These are phyloP conservation scores for Exophiala mesophila DNA, from an alignment of 2,329 filamentous ascomycete species.

Conservation along the genomic window DNA sequence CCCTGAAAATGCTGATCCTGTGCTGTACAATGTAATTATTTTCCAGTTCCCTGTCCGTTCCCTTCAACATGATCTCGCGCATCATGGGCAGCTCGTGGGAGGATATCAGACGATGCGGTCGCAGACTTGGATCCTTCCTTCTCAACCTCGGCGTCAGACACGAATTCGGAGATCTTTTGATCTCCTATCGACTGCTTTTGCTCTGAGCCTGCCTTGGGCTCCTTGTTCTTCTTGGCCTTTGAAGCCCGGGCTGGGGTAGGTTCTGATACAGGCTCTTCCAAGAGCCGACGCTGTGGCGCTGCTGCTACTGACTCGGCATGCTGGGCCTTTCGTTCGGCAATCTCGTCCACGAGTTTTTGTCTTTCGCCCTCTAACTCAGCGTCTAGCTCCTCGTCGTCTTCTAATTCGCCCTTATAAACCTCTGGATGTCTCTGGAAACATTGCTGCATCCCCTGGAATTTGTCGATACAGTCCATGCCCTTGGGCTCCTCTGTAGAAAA, in stretches of 20 bases:
- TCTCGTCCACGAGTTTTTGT: slow-evolving; percentile 25
- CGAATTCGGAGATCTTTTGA: slow-evolving; percentile 4
- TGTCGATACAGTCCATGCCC: slow-evolving; percentile 95
- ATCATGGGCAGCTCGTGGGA: slow-evolving; percentile 50
- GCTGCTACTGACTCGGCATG: slow-evolving; percentile 7
- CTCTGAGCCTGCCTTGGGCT: not conserved
- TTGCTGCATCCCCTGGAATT: slow-evolving; percentile 96
- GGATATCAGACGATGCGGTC: slow-evolving; percentile 39
- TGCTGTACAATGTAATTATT: slow-evolving; percentile 13
- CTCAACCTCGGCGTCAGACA: not conserved
- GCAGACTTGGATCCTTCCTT: slow-evolving; percentile 4
- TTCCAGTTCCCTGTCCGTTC: slow-evolving; percentile 20
- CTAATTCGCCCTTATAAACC: slow-evolving; percentile 82
- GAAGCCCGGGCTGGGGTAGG: not conserved
- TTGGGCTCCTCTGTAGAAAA: slow-evolving; percentile 91
- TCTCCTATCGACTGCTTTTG: not conserved
- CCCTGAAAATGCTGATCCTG: not conserved
- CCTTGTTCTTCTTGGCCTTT: slow-evolving; percentile 1
- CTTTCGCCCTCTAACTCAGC: slow-evolving; percentile 34
- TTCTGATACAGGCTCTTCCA: slow-evolving; percentile 18
- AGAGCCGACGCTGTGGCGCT: slow-evolving; percentile 11
- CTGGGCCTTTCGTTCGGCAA: slow-evolving; percentile 25
- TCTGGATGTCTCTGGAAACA: slow-evolving; percentile 94
- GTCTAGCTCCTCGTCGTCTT: slow-evolving; percentile 63
- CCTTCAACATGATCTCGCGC: slow-evolving; percentile 26